Percentiles rank a stretch among this genome's conserved stretches.
Conservation (phyloP, 768 basidiomycete genomes). For the Mycena filopes region DNA sequence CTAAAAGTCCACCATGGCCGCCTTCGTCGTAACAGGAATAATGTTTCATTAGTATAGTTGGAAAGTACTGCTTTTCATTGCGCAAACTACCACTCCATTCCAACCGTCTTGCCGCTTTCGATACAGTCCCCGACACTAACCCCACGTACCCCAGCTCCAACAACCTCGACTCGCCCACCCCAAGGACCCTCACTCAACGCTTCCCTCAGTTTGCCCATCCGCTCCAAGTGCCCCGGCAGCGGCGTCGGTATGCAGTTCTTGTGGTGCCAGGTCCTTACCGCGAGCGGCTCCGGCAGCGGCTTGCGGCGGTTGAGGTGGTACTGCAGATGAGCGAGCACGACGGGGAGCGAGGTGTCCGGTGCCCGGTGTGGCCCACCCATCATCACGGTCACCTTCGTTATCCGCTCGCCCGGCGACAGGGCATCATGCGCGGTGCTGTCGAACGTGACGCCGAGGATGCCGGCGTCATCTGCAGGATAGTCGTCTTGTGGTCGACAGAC, state of each 20-base stretch:
- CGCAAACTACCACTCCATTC: slow-evolving; percentile 53
- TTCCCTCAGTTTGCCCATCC: slow-evolving; percentile 69
- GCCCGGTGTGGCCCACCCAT: slow-evolving; percentile 79
- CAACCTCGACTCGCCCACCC: slow-evolving; percentile 65
- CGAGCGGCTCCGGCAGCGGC: slow-evolving; percentile 65
- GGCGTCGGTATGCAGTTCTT: slow-evolving; percentile 83
- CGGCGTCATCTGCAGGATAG: slow-evolving; percentile 56
- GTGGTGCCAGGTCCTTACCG: slow-evolving; percentile 64
- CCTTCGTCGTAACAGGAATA: too few relatives aligned
- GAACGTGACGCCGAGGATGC: slow-evolving; percentile 88
- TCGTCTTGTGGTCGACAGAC: slow-evolving; percentile 78
- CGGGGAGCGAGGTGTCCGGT: slow-evolving; percentile 37
- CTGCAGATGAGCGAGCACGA: slow-evolving; percentile 51
- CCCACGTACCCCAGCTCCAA: slow-evolving; percentile 89
- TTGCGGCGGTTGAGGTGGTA: slow-evolving; percentile 52
- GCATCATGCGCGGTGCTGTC: slow-evolving; percentile 77
- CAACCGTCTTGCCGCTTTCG: slow-evolving; percentile 72
- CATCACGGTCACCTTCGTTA: slow-evolving; percentile 92
- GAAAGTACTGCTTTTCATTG: too few relatives aligned
- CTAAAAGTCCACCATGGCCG: too few relatives aligned
- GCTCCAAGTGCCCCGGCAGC: slow-evolving; percentile 73
- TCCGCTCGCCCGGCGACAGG: slow-evolving; percentile 39
- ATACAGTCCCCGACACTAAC: slow-evolving; percentile 91
- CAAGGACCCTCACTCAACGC: slow-evolving; percentile 52
- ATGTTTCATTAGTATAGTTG: too few relatives aligned